Conservation (phyloP, 768 basidiomycete genomes). For the Xerocomellus amylosporus region DNA sequence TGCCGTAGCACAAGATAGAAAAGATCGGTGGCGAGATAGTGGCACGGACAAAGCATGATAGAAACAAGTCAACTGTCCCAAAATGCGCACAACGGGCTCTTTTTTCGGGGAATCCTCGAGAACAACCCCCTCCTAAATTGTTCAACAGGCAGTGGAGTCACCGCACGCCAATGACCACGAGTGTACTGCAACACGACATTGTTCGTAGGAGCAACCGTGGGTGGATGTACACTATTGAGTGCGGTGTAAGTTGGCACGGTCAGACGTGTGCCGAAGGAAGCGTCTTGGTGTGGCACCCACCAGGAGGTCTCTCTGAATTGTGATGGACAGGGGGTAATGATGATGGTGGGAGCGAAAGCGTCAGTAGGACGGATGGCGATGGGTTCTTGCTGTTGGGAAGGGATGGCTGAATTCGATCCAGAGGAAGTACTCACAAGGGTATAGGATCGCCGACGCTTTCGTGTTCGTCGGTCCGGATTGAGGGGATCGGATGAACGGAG, state of each 20-base stretch:
- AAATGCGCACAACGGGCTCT: background rate
- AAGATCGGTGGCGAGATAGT: background rate
- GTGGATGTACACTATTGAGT: too few relatives aligned
- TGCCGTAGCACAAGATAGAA: background rate
- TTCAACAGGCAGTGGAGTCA: constrained; percentile 44
- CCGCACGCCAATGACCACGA: too few relatives aligned
- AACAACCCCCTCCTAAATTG: constrained; percentile 45
- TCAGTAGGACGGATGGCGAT: constrained; percentile 33
- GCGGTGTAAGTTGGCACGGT: constrained; percentile 14
- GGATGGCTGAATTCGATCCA: background rate
- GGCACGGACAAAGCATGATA: constrained; percentile 1
- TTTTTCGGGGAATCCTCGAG: constrained; percentile 28
- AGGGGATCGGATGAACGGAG: background rate
- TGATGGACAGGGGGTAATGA: constrained; percentile 47
- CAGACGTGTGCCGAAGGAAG: constrained; percentile 48
- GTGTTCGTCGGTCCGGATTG: constrained; percentile 5
- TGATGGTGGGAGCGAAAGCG: constrained; percentile 45
- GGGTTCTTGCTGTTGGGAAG: constrained; percentile 19
- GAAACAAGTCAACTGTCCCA: background rate
- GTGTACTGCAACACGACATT: constrained; percentile 17
- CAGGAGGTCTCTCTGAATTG: constrained; percentile 24
- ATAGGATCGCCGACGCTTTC: constrained; percentile 15
- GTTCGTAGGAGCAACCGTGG: constrained; percentile 21
- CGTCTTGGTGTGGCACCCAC: constrained; percentile 54
- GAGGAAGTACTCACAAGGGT: background rate